Conservation (phyloP, 257 asterid species). For the Pogostemon cablin region DNA sequence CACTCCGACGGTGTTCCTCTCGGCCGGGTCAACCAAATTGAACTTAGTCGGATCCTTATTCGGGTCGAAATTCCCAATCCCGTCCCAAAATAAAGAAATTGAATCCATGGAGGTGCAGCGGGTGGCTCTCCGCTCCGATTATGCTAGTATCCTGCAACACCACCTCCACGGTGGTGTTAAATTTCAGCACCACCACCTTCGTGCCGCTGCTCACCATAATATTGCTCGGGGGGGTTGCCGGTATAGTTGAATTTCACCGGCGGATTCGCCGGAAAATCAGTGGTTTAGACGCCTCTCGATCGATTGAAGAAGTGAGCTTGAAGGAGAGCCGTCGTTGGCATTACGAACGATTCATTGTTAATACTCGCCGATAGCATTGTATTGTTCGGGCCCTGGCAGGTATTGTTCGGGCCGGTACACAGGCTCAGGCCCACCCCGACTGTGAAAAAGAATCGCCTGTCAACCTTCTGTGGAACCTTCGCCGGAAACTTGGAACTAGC, state of each 20-base stretch:
- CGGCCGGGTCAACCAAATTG: conserved; percentile 64
- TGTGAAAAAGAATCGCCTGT: conserved; percentile 56
- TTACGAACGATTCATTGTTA: conserved; percentile 61
- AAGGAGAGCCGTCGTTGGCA: conserved; percentile 56
- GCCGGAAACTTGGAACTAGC: conserved; percentile 50
- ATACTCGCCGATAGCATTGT: conserved; percentile 53
- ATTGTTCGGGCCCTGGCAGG: conserved; percentile 68
- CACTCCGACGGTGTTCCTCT: conserved; percentile 65
- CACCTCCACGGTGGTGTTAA: conserved; percentile 54
- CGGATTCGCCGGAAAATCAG: conserved; percentile 65
- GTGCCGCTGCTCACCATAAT: conserved; percentile 48
- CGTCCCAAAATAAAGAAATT: conserved; percentile 70
- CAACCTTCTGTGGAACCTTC: conserved; percentile 51
- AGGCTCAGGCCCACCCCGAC: conserved; percentile 58
- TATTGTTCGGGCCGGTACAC: conserved; percentile 42
- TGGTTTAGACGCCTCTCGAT: conserved; percentile 58
- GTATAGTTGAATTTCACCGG: conserved; percentile 59
- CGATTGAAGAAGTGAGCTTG: conserved; percentile 61
- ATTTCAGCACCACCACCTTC: conserved; percentile 49
- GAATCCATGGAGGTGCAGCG: conserved; percentile 69
- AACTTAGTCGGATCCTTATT: conserved; percentile 51
- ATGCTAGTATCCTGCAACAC: conserved; percentile 72
- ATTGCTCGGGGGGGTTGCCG: conserved; percentile 56
- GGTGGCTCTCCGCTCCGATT: conserved; percentile 62
- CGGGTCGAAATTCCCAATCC: conserved; percentile 59